Evolutionary conservation across 306 rosid genomes (phyloP).

Genomic region (Luffa aegyptiaca): DNA sequence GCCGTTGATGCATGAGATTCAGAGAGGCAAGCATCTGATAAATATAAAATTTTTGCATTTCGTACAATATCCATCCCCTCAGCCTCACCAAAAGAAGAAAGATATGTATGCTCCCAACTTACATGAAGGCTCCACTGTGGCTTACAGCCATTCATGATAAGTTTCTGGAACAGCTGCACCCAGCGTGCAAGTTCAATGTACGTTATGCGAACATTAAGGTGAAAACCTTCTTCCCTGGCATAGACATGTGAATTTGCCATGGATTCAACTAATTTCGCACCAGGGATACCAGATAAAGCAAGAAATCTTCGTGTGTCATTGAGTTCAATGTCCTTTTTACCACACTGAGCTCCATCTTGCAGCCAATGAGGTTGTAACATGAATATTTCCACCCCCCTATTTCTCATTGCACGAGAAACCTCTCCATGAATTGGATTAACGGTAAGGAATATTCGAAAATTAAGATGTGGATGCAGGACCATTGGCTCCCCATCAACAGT

Average conservation of each 20-base stretch:
- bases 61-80: slow-evolving; percentile 35
- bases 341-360: slow-evolving; percentile 25
- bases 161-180: slow-evolving; percentile 73
- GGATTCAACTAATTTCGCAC: slow-evolving; percentile 41
- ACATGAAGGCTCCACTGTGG: slow-evolving; percentile 69
- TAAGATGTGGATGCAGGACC: slow-evolving; percentile 65
- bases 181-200: slow-evolving; percentile 83
- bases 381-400: slow-evolving; percentile 91
- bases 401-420: slow-evolving; percentile 95
- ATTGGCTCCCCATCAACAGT: slow-evolving; percentile 70
- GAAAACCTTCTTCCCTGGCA: slow-evolving; percentile 57
- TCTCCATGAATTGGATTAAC: slow-evolving; percentile 79
- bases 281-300: slow-evolving; percentile 54
- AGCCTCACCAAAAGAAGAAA: slow-evolving; percentile 60
- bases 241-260: slow-evolving; percentile 69
- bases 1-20: slow-evolving; percentile 23
- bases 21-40: slow-evolving; percentile 22
- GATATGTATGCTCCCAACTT: slow-evolving; percentile 86
- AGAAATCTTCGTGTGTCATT: slow-evolving; percentile 61
- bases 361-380: slow-evolving; percentile 77
- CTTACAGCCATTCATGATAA: slow-evolving; percentile 55
- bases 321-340: slow-evolving; percentile 29
- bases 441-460: slow-evolving; percentile 86
- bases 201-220: slow-evolving; percentile 34
- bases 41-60: slow-evolving; percentile 37